These are phyloP conservation scores for Cutaneotrichosporon arboriforme DNA, from an alignment of 1,284 basidiomycete genomes.

Conservation along the genomic window DNA sequence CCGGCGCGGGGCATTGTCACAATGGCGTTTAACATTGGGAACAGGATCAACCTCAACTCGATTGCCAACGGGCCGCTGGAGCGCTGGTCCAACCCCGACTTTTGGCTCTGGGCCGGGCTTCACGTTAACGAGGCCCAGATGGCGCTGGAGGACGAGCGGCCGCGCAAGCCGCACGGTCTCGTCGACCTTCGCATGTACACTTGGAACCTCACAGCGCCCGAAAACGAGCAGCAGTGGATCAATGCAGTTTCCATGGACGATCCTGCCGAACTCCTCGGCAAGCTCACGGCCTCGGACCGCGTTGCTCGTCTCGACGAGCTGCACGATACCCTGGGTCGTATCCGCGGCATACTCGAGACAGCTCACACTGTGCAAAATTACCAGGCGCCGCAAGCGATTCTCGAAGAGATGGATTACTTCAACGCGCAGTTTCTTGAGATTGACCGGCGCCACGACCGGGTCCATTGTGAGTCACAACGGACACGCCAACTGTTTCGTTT, in stretches of 20 bases:
- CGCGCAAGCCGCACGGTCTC: slow-evolving; percentile 8
- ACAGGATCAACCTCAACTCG: slow-evolving; percentile 19
- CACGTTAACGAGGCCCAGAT: slow-evolving; percentile 15
- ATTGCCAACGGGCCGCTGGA: slow-evolving; percentile 19
- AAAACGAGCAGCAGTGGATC: slow-evolving; percentile 23
- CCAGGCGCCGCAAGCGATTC: slow-evolving; percentile 25
- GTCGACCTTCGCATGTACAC: slow-evolving; percentile 19
- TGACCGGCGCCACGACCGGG: slow-evolving; percentile 31
- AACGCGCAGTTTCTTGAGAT: slow-evolving; percentile 21
- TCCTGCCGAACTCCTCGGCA: slow-evolving; percentile 26
- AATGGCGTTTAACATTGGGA: slow-evolving; percentile 16
- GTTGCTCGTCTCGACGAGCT: slow-evolving; percentile 32
- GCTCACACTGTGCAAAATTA: slow-evolving; percentile 22
- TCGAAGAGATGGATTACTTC: slow-evolving; percentile 29
- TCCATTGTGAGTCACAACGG: slow-evolving; percentile 25
- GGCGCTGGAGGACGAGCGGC: slow-evolving; percentile 17
- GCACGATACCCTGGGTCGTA: slow-evolving; percentile 23
- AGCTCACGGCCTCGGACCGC: slow-evolving; percentile 33
- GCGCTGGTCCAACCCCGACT: slow-evolving; percentile 23
- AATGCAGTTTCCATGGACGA: slow-evolving; percentile 20
- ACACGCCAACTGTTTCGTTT: no score
- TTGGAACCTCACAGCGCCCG: slow-evolving; percentile 16
- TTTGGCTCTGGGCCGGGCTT: slow-evolving; percentile 31
- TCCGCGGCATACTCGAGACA: slow-evolving; percentile 25
- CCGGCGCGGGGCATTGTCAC: slow-evolving; percentile 29